A percentile compares a stretch with the other conserved stretches of the same genome.
phyloP scores from a whole-genome alignment of 192 early-diverging fungal species.

The Geosiphon pyriformis region DNA sequence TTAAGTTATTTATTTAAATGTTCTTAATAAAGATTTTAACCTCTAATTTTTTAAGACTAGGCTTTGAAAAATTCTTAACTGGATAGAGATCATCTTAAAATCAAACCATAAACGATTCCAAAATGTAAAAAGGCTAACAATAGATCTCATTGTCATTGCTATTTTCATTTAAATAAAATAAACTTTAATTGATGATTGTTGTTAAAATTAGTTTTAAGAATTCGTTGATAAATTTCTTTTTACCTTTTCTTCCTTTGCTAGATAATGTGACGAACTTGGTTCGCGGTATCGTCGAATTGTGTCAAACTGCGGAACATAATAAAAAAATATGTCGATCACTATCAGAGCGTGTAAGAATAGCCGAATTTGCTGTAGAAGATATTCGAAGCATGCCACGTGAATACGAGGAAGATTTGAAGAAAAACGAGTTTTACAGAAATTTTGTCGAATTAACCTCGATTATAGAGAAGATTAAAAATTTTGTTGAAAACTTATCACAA shows the following conservation, averaged over 20 bases:
- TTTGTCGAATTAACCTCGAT: constrained; percentile 7
- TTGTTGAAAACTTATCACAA: constrained; percentile 17
- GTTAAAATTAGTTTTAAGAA: too few species aligned
- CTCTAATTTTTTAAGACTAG: too few species aligned
- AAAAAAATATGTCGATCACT: constrained; percentile 18
- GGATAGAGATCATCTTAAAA: too few species aligned
- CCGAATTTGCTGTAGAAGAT: constrained; percentile 15
- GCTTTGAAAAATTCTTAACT: too few species aligned
- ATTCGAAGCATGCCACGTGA: constrained; percentile 13
- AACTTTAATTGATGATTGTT: too few species aligned
- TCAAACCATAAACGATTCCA: too few species aligned
- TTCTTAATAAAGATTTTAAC: too few species aligned
- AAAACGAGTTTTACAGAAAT: constrained; percentile 18
- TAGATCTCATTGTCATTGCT: too few species aligned
- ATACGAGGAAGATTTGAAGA: constrained; percentile 13
- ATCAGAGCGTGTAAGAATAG: background rate
- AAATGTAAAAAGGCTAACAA: too few species aligned
- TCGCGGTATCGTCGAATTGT: constrained; percentile 6
- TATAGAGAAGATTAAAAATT: constrained; percentile 12
- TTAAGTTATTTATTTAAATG: too few species aligned
- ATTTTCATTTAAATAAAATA: too few species aligned
- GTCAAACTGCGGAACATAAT: constrained; percentile 24
- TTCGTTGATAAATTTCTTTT: background rate
- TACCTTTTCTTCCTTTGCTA: constrained; percentile 22
- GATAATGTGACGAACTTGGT: background rate